Evolutionary conservation across 345 rosid species (phyloP).

Genomic region (Gossypium mustelinum): DNA sequence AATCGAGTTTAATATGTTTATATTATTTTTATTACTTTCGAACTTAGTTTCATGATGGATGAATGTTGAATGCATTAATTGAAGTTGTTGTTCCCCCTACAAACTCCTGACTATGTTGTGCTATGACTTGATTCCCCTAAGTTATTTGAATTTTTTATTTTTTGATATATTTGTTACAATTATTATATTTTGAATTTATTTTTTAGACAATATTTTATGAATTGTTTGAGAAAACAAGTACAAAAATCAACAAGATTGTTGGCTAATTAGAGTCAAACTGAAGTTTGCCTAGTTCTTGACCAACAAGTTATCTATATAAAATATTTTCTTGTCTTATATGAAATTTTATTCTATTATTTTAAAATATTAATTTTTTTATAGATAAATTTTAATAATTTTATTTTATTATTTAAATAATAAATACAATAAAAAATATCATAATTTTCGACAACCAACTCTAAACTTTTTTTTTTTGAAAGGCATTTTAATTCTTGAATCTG

Average conservation of each 20-base stretch:
- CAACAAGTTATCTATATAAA: neutral
- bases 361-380: neutral
- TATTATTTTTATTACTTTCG: neutral
- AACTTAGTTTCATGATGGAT: neutral
- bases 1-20: no score
- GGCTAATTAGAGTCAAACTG: neutral
- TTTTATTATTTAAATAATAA: no score
- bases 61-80: neutral
- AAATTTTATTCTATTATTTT: neutral
- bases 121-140: constrained; percentile 21
- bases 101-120: constrained; percentile 11
- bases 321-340: neutral
- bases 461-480: no score
- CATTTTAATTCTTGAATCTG: no score
- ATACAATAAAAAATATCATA: no score
- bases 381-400: no score
- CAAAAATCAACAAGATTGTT: neutral
- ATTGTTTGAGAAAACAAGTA: neutral
- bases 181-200: constrained; percentile 27
- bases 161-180: neutral
- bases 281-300: constrained; percentile 3
- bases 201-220: constrained; percentile 11
- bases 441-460: no score
- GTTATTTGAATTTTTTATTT: neutral
- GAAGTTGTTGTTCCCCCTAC: constrained; percentile 14